Evolutionary conservation across 257 asterid species (phyloP).

Genomic region (Penstemon davidsonii): DNA sequence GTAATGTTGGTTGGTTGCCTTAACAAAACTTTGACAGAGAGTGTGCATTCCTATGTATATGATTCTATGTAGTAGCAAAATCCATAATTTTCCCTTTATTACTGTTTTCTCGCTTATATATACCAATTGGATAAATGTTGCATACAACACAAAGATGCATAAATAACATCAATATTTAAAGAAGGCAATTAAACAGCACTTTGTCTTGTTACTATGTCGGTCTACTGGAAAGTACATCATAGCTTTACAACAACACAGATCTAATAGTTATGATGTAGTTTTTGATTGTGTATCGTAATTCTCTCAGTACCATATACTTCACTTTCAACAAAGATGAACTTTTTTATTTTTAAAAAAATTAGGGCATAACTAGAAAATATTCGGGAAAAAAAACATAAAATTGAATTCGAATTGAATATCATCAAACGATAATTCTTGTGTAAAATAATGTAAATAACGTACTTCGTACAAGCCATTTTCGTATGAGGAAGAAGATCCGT

Average conservation of each 20-base stretch:
- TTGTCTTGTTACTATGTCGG: neutral
- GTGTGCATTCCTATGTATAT: too few species aligned
- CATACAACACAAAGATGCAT: neutral
- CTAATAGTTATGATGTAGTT: too few species aligned
- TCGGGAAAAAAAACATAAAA: neutral
- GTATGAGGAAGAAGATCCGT: conserved; percentile 50
- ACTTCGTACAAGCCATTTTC: conserved; percentile 79
- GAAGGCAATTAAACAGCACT: neutral
- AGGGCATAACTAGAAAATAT: conserved; percentile 17
- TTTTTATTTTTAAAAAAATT: neutral
- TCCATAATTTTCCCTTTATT: too few species aligned
- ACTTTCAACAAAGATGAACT: neutral
- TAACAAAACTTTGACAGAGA: too few species aligned
- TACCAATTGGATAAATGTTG: neutral
- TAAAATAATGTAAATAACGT: neutral
- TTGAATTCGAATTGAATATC: too few species aligned
- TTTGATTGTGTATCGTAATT: too few species aligned
- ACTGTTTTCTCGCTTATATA: neutral
- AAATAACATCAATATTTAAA: neutral
- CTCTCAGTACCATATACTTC: too few species aligned
- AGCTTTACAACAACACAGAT: neutral
- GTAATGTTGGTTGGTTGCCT: too few species aligned
- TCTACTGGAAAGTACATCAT: neutral
- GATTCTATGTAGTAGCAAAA: too few species aligned
- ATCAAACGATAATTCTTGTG: neutral